These are phyloP conservation scores for Debaryomyces nepalensis DNA, from an alignment of 1,139 yeast species.

Conservation along the genomic window DNA sequence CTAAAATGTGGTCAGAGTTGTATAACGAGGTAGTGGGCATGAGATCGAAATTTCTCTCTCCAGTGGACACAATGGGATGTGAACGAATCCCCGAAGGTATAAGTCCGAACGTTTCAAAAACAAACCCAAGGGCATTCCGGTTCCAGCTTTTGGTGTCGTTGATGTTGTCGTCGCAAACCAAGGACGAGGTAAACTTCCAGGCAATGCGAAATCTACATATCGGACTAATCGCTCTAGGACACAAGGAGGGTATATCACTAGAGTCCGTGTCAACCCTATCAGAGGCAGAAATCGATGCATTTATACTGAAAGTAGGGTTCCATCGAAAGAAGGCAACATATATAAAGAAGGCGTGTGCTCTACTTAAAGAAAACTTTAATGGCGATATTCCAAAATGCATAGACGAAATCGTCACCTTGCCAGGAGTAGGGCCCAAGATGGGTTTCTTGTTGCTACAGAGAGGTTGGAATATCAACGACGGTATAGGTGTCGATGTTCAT, in stretches of 20 bases:
- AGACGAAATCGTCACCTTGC: slow-evolving; percentile 67
- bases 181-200: slow-evolving; percentile 79
- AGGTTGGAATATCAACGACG: slow-evolving; percentile 77
- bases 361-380: slow-evolving; percentile 53
- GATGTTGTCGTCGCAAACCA: slow-evolving; percentile 91
- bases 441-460: slow-evolving; percentile 78
- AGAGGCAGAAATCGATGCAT: slow-evolving; percentile 61
- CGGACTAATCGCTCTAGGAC: slow-evolving; percentile 40
- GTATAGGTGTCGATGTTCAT: slow-evolving; percentile 95
- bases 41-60: slow-evolving; percentile 68
- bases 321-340: slow-evolving; percentile 78
- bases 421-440: slow-evolving; percentile 98
- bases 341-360: slow-evolving; percentile 63
- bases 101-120: slow-evolving; percentile 30
- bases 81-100: slow-evolving; percentile 67
- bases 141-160: slow-evolving; percentile 78
- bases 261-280: slow-evolving; percentile 46
- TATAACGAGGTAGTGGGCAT: slow-evolving; percentile 67
- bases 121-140: slow-evolving; percentile 53
- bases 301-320: slow-evolving; percentile 85
- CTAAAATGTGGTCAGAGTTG: slow-evolving; percentile 56
- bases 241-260: slow-evolving; percentile 36
- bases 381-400: slow-evolving; percentile 76
- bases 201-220: slow-evolving; percentile 69
- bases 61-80: slow-evolving; percentile 91